phyloP scores from a whole-genome alignment of 495 filamentous ascomycete species.

The Rostrohypoxylon terebratum region DNA sequence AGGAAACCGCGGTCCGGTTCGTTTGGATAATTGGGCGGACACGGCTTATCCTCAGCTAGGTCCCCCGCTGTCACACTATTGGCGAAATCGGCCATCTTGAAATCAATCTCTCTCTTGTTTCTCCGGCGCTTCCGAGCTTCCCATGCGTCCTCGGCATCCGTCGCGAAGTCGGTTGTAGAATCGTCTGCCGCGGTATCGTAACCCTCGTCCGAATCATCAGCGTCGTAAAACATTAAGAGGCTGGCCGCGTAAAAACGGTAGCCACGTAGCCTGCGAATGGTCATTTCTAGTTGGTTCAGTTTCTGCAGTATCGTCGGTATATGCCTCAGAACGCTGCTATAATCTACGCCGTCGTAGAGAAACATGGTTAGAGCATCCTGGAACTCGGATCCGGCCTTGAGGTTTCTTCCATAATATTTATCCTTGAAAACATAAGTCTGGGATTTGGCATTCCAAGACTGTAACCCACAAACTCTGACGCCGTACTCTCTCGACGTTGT shows the following conservation, averaged over 20 bases:
- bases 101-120: slow-evolving; percentile 72
- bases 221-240: slow-evolving; percentile 93
- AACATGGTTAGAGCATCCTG: slow-evolving; percentile 89
- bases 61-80: slow-evolving; percentile 95
- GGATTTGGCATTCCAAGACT: slow-evolving; percentile 89
- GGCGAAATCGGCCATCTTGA: slow-evolving; percentile 98
- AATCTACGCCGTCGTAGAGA: slow-evolving; percentile 88
- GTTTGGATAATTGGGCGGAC: slow-evolving; percentile 82
- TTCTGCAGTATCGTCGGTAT: slow-evolving; percentile 90
- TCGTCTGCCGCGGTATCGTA: slow-evolving; percentile 63
- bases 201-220: slow-evolving; percentile 65
- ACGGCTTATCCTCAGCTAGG: slow-evolving; percentile 68
- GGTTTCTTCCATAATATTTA: slow-evolving; percentile 93
- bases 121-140: slow-evolving; percentile 49
- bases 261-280: slow-evolving; percentile 79
- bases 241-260: slow-evolving; percentile 98
- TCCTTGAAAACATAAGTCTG: slow-evolving; percentile 90
- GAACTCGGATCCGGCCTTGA: slow-evolving; percentile 91
- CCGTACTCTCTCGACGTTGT: slow-evolving; percentile 94
- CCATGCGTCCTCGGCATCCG: slow-evolving; percentile 61
- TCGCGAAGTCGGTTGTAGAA: slow-evolving; percentile 60
- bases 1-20: slow-evolving; percentile 91
- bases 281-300: slow-evolving; percentile 80
- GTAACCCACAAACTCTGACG: slow-evolving; percentile 94
- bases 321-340: slow-evolving; percentile 79